phyloP scores from a whole-genome alignment of 306 rosid species.

The Rosa rugosa region DNA sequence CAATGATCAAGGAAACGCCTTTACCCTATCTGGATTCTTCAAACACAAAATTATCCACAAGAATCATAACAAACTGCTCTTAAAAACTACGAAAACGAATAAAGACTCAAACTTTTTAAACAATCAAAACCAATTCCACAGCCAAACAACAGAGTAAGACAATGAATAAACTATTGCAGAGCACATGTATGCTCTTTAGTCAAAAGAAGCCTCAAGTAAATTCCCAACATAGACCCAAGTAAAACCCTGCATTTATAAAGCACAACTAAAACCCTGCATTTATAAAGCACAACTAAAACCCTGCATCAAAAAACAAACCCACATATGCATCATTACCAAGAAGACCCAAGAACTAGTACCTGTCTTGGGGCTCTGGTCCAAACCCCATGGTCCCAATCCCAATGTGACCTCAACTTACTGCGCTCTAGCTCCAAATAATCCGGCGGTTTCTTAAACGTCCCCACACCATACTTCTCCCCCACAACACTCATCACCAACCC shows the following conservation, averaged over 20 bases:
- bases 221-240: neutral
- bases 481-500: conserved; percentile 20
- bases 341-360: conserved; percentile 7
- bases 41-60: neutral
- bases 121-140: neutral
- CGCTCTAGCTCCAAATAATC: conserved; percentile 7
- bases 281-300: too few relatives aligned
- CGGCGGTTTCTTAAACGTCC: conserved; percentile 22
- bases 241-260: neutral
- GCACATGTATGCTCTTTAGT: too few relatives aligned
- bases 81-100: neutral
- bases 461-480: conserved; percentile 9
- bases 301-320: neutral
- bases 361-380: conserved; percentile 15
- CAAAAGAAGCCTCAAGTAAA: too few relatives aligned
- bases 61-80: neutral
- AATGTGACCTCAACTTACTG: conserved; percentile 13
- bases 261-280: too few relatives aligned
- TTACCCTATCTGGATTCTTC: neutral
- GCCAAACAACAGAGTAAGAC: neutral
- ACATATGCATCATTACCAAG: conserved; percentile 5
- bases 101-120: neutral
- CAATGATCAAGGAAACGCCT: neutral
- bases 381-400: conserved; percentile 16
- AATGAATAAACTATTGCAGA: too few relatives aligned